These are phyloP conservation scores for Clarireedia homoeocarpa DNA, from an alignment of 2,329 filamentous ascomycete genomes.

Conservation along the genomic window DNA sequence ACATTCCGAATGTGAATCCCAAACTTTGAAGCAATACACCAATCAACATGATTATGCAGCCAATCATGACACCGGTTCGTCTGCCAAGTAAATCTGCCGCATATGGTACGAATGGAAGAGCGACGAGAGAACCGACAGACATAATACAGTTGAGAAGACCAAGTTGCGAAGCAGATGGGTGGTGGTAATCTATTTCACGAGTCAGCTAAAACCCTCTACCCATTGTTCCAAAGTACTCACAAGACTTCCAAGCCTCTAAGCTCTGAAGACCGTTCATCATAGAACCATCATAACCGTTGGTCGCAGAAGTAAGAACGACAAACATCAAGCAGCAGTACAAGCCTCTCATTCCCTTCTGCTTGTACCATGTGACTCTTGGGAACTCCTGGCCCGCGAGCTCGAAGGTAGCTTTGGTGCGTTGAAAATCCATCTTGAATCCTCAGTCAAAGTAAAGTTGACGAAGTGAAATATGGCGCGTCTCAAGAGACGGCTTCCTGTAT, in stretches of 20 bases:
- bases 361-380: conserved; percentile 39
- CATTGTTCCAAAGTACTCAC: conserved; percentile 36
- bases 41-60: conserved; percentile 38
- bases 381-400: conserved; percentile 27
- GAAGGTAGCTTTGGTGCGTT: conserved; percentile 22
- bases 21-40: conserved; percentile 36
- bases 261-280: conserved; percentile 41
- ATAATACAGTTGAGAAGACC: conserved; percentile 41
- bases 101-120: conserved; percentile 40
- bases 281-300: conserved; percentile 37
- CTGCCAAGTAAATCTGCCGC: conserved; percentile 40
- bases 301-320: conserved; percentile 37
- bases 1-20: conserved; percentile 35
- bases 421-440: conserved; percentile 9
- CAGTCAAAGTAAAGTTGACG: not conserved
- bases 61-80: conserved; percentile 39
- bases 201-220: conserved; percentile 36
- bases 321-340: conserved; percentile 41
- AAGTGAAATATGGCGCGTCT: no score
- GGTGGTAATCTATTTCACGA: conserved; percentile 27
- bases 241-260: conserved; percentile 36
- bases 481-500: no score
- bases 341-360: conserved; percentile 47
- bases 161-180: conserved; percentile 30
- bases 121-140: conserved; percentile 40